Evolutionary conservation across 176 grass and related monocot genomes (phyloP), one percentile per base, ranked within the genome.

Genomic region (Carex myosuroides): DNA sequence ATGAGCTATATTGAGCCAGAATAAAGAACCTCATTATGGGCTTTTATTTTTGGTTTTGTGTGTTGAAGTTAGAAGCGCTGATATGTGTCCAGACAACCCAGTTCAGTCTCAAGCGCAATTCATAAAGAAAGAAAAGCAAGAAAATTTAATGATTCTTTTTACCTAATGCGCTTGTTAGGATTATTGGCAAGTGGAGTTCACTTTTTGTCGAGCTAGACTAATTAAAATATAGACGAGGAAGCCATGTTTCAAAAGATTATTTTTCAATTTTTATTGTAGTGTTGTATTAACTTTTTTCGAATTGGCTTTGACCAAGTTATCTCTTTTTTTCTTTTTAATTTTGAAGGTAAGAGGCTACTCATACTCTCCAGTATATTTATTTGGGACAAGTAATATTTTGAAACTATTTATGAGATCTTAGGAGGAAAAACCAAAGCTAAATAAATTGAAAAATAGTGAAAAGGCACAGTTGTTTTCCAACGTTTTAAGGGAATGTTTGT

Each of bases 91-190:
- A 50, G 46, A 50, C 9, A 50, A 33, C 52, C 13, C 13, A 78
- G 13, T 78, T 78, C 13, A 57, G 73, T 35, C 24, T 74, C 50
- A 57, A 21, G 14, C 7, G 13, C 59, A 55, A 62, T 55, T 30
- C 5, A 60, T 50, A 60, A 57, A 78, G 52, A 35, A 32, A 77
- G 46, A 75, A 75, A 75, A 26, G 46, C 46, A 54, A 52, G 13
- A 7, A 57, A 60, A n/a, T 79, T 56, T 65, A 77, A 55, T 79
- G 30, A 72, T 64, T 54, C 57, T 80, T 66, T 71, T 46, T 60
- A 73, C 70, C 65, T 54, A 81, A 80, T 87, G 30, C 76, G 80
- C 55, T 71, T 60, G 18, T 80, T 80, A 78, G 52, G 73, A 78
- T 78, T 18, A 78, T 57, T 78, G 14, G 24, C 13, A 78, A 78